These are phyloP conservation scores for Carex cristatella DNA, from an alignment of 176 grass and related monocot genomes.

Conservation along the genomic window DNA sequence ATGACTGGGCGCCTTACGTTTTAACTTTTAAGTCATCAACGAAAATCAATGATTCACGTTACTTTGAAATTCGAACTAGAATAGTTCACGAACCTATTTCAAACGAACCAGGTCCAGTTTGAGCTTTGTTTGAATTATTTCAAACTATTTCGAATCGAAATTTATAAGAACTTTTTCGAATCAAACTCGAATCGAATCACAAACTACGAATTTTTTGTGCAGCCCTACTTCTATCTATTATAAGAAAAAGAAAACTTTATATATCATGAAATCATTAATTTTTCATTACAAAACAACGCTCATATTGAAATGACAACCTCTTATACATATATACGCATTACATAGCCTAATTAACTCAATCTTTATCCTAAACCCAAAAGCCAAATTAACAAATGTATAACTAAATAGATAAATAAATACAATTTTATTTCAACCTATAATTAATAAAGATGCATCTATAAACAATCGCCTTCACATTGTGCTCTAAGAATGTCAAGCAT, in stretches of 20 bases:
- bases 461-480: not conserved
- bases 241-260: not conserved
- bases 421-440: not conserved
- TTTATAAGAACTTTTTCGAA: too few species aligned
- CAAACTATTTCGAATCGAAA: too few species aligned
- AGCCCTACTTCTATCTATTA: not conserved
- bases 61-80: too few species aligned
- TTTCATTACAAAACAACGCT: not conserved
- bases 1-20: too few species aligned
- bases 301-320: not conserved
- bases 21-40: too few species aligned
- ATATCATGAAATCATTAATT: not conserved
- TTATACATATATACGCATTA: not conserved
- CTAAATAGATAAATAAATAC: conserved; percentile 1
- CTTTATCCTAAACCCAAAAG: not conserved
- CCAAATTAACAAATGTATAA: not conserved
- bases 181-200: too few species aligned
- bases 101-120: too few species aligned
- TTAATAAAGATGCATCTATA: not conserved
- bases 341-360: not conserved
- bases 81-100: too few species aligned
- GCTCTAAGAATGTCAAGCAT: not conserved
- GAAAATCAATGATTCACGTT: too few species aligned
- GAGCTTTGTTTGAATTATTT: too few species aligned
- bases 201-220: too few species aligned